phyloP scores from a whole-genome alignment of 2,329 filamentous ascomycete species.

The Fusarium mangiferae region DNA sequence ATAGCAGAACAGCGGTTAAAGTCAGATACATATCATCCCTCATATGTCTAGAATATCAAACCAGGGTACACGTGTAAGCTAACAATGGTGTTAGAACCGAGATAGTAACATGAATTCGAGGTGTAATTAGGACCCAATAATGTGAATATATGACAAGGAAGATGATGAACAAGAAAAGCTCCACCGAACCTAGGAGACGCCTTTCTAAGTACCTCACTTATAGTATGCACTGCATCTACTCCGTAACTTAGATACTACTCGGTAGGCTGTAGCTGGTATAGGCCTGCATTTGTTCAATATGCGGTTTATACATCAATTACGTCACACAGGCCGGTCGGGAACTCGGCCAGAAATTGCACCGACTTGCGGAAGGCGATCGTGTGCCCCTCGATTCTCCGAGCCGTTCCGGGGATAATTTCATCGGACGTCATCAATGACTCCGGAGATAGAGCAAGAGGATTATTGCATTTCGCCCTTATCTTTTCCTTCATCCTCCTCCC shows the following conservation, averaged over 20 bases:
- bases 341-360: conserved; percentile 22
- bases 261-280: neutral
- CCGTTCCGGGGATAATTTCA: conserved; percentile 40
- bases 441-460: conserved; percentile 15
- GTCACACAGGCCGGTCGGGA: conserved; percentile 1
- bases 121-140: neutral
- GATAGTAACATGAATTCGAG: neutral
- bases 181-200: neutral
- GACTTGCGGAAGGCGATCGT: conserved; percentile 24
- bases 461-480: neutral
- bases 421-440: conserved; percentile 40
- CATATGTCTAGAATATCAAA: neutral
- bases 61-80: too few species aligned
- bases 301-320: neutral
- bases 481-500: too few species aligned
- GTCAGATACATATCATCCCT: neutral
- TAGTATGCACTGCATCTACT: neutral
- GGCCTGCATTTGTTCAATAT: neutral
- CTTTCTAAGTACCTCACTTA: neutral
- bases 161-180: neutral
- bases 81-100: neutral
- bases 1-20: neutral
- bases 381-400: conserved; percentile 37
- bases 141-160: neutral
- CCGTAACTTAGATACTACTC: neutral